Conservation (phyloP, 345 rosid species). For the Rhizophora mangle region DNA sequence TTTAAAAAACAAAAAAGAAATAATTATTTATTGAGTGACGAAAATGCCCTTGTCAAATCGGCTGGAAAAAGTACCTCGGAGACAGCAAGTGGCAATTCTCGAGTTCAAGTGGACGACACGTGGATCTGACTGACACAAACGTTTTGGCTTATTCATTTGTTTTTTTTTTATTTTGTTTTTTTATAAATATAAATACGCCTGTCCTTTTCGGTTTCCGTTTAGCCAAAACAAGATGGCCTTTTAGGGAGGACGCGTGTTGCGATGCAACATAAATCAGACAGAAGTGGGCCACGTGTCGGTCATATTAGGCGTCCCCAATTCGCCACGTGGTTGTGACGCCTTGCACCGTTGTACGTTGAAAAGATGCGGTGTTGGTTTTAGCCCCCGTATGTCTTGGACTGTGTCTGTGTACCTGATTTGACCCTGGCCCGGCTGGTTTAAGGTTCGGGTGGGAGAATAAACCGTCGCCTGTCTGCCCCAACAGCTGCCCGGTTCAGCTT, state of each 20-base stretch:
- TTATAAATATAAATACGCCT: not conserved
- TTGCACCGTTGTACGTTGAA: not conserved
- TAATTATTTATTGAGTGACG: constrained; percentile 23
- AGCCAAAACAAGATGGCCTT: constrained; percentile 27
- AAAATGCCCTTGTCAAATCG: constrained; percentile 23
- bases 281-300: constrained; percentile 32
- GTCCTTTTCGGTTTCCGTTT: constrained; percentile 10
- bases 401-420: no score
- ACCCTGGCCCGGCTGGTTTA: not conserved
- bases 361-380: constrained; percentile 17
- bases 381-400: no score
- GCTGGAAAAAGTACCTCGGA: constrained; percentile 22
- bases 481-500: no score
- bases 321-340: constrained; percentile 29
- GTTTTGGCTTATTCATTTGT: not conserved
- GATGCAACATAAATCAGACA: not conserved
- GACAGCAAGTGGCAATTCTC: constrained; percentile 62
- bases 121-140: constrained; percentile 33
- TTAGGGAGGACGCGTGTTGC: constrained; percentile 35
- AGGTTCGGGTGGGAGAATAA: no score
- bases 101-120: constrained; percentile 56
- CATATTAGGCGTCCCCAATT: not conserved
- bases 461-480: no score
- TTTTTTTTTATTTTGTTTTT: not conserved
- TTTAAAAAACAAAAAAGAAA: not conserved